Percentiles rank a stretch among this genome's conserved stretches.
Evolutionary conservation across 495 filamentous ascomycete species (phyloP).

Genomic region (Daldinia decipiens): DNA sequence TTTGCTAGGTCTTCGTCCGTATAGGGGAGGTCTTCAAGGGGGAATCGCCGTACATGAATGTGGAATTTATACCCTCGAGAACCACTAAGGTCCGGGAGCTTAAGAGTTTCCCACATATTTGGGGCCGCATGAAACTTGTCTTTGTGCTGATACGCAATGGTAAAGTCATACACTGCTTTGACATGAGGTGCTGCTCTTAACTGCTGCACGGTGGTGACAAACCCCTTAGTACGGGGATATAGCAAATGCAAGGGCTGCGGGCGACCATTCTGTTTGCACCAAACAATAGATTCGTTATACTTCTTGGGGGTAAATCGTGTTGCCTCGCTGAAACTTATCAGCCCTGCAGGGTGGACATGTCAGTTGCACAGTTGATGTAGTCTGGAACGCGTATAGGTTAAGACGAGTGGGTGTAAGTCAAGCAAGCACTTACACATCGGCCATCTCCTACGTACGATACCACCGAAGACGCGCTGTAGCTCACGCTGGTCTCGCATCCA

Average conservation of each 20-base stretch:
- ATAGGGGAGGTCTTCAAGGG: slow-evolving; percentile 57
- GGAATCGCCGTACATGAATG: slow-evolving; percentile 60
- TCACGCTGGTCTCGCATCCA: slow-evolving; percentile 65
- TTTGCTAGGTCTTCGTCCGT: slow-evolving; percentile 57
- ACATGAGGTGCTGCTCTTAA: slow-evolving; percentile 62
- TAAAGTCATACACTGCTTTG: slow-evolving; percentile 68
- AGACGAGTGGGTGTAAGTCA: background rate
- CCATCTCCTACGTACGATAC: slow-evolving; percentile 58
- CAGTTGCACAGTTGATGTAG: slow-evolving; percentile 16
- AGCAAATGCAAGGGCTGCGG: slow-evolving; percentile 63
- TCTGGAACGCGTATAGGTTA: slow-evolving; percentile 12
- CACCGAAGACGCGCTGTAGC: slow-evolving; percentile 63
- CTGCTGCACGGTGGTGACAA: slow-evolving; percentile 64
- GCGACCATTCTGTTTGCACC: slow-evolving; percentile 58
- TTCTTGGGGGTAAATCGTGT: slow-evolving; percentile 65
- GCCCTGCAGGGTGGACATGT: slow-evolving; percentile 51
- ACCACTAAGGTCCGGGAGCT: slow-evolving; percentile 51
- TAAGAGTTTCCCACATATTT: slow-evolving; percentile 63
- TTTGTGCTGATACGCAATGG: slow-evolving; percentile 63
- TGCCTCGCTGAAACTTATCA: slow-evolving; percentile 68
- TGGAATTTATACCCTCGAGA: slow-evolving; percentile 58
- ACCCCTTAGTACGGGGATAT: slow-evolving; percentile 66
- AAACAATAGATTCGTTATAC: slow-evolving; percentile 58
- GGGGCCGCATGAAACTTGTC: slow-evolving; percentile 59
- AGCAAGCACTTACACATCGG: slow-evolving; percentile 61